Evolutionary conservation across 2,329 filamentous ascomycete species (phyloP).

Genomic region (Aspergillus latus): DNA sequence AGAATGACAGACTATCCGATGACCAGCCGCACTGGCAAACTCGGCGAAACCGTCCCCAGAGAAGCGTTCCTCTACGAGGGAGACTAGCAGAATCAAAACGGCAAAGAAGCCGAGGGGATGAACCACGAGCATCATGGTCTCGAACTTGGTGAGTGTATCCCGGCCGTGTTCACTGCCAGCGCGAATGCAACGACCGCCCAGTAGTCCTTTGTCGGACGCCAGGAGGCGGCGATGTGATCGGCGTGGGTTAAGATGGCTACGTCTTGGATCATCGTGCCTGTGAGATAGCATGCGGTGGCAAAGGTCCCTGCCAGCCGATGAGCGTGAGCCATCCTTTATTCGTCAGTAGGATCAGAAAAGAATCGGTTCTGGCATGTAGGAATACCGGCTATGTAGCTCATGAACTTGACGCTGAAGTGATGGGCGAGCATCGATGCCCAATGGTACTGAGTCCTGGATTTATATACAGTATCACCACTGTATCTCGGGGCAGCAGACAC

Average conservation of each 20-base stretch:
- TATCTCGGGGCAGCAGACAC: slow-evolving; percentile 32
- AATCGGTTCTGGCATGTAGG: background rate
- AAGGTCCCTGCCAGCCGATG: slow-evolving; percentile 47
- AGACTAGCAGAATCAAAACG: slow-evolving; percentile 50
- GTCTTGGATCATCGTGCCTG: slow-evolving; percentile 37
- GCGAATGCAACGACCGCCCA: slow-evolving; percentile 45
- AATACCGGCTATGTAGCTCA: slow-evolving; percentile 42
- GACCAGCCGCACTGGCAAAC: slow-evolving; percentile 48
- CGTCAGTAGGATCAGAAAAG: no score
- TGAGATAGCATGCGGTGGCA: slow-evolving; percentile 36
- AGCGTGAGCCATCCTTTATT: slow-evolving; percentile 41
- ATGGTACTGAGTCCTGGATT: slow-evolving; percentile 32
- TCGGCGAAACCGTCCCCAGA: slow-evolving; percentile 47
- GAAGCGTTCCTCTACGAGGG: slow-evolving; percentile 40
- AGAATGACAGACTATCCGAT: slow-evolving; percentile 25
- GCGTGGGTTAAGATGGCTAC: slow-evolving; percentile 38
- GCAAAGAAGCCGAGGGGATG: slow-evolving; percentile 55
- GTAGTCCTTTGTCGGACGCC: slow-evolving; percentile 52
- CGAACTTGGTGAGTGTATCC: slow-evolving; percentile 47
- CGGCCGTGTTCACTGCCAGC: slow-evolving; percentile 46
- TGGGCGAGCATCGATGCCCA: slow-evolving; percentile 45
- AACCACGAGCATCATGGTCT: slow-evolving; percentile 50
- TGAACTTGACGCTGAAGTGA: slow-evolving; percentile 30
- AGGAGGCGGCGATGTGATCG: slow-evolving; percentile 40
- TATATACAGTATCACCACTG: slow-evolving; percentile 22